Evolutionary conservation across 306 rosid species (phyloP).

Genomic region (Cucurbita pepo): DNA sequence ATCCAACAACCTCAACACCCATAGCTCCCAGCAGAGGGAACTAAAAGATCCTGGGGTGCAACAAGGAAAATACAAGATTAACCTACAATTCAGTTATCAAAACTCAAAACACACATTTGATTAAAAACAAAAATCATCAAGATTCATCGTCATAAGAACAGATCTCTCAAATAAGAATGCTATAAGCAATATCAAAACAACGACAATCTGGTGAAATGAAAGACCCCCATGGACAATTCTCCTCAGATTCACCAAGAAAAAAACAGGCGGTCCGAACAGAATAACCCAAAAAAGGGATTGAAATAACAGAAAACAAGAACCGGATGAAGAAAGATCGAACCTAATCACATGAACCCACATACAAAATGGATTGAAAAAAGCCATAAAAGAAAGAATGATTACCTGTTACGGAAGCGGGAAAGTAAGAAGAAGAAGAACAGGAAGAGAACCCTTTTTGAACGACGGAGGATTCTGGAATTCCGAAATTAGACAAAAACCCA

Average conservation of each 20-base stretch:
- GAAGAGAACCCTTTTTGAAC: no score
- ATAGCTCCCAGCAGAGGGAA: conserved; percentile 31
- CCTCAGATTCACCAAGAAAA: not conserved
- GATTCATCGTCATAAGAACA: not conserved
- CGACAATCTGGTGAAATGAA: no score
- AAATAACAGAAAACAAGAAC: not conserved
- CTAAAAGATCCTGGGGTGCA: conserved; percentile 23
- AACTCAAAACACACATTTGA: not conserved
- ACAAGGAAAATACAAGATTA: conserved; percentile 2
- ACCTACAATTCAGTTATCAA: not conserved
- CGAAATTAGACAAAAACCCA: no score
- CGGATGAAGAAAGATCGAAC: conserved; percentile 1
- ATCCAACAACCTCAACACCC: conserved; percentile 70
- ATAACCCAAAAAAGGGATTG: not conserved
- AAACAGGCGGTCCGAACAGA: not conserved
- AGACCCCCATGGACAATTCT: not conserved
- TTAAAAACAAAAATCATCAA: not conserved
- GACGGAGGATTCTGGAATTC: no score
- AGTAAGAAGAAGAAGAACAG: no score
- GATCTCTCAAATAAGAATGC: conserved; percentile 14
- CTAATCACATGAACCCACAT: not conserved
- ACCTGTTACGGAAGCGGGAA: conserved; percentile 19
- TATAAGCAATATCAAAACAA: not conserved
- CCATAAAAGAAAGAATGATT: not conserved
- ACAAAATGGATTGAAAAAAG: not conserved